Conservation (phyloP, 208 protist species). For the Leishmania aethiopica region DNA sequence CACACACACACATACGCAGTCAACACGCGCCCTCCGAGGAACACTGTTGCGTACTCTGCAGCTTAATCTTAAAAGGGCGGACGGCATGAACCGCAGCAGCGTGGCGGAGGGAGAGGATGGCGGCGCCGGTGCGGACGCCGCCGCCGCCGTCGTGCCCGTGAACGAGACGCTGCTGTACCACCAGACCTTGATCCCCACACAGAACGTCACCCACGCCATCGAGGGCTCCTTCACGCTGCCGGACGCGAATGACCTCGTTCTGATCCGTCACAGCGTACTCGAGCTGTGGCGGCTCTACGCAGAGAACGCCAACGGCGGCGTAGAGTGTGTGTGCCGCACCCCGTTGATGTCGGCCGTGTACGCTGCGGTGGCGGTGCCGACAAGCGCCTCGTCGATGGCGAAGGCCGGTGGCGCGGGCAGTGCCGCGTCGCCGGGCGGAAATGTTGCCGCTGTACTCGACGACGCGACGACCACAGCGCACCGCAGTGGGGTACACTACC, state of each 20-base stretch:
- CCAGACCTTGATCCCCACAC: constrained; percentile 82
- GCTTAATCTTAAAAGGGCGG: neutral
- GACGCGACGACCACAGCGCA: constrained; percentile 22
- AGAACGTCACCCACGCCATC: constrained; percentile 70
- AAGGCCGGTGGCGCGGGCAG: constrained; percentile 5
- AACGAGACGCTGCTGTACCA: constrained; percentile 78
- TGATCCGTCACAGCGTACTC: constrained; percentile 67
- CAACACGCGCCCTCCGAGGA: neutral
- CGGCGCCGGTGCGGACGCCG: neutral
- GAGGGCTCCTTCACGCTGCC: constrained; percentile 81
- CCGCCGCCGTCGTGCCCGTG: neutral
- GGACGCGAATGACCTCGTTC: constrained; percentile 60
- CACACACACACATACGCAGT: neutral
- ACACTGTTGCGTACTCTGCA: neutral
- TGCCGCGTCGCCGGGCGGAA: neutral
- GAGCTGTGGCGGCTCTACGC: constrained; percentile 79
- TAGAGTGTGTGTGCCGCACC: constrained; percentile 71
- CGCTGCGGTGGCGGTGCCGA: constrained; percentile 68
- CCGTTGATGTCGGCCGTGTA: constrained; percentile 65
- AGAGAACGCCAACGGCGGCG: constrained; percentile 31
- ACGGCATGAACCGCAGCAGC: neutral
- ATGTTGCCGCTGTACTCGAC: constrained; percentile 7
- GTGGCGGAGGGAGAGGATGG: neutral
- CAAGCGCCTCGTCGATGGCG: constrained; percentile 36
- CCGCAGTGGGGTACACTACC: constrained; percentile 79